These are phyloP conservation scores for Balakata baccata DNA, from an alignment of 345 rosid genomes.

Conservation along the genomic window DNA sequence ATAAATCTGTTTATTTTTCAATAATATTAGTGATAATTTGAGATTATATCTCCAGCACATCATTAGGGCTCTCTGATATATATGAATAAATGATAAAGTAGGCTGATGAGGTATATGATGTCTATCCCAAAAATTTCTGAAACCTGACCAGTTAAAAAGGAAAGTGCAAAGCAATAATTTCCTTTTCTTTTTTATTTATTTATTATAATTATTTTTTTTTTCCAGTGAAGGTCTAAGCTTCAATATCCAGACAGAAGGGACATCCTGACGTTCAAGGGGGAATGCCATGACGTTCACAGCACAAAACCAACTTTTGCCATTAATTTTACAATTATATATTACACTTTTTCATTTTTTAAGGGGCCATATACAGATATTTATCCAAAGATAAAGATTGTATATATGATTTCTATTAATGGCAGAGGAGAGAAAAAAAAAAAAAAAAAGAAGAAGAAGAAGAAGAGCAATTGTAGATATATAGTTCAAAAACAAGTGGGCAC, in stretches of 20 bases:
- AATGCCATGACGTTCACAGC: conserved; percentile 14
- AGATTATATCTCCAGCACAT: too few species aligned
- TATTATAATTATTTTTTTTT: too few species aligned
- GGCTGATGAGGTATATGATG: too few species aligned
- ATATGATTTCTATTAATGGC: background rate
- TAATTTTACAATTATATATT: conserved; percentile 2
- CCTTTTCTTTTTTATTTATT: too few species aligned
- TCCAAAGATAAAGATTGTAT: background rate
- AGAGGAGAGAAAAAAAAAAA: too few species aligned
- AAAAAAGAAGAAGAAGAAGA: background rate
- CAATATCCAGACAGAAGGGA: background rate
- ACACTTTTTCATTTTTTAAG: background rate
- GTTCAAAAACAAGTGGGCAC: background rate
- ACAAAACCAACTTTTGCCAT: background rate
- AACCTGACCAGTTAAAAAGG: background rate
- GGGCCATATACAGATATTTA: background rate
- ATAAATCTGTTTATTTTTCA: too few species aligned
- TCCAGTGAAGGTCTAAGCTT: background rate
- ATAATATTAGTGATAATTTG: too few species aligned
- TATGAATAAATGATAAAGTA: too few species aligned
- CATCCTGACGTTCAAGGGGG: background rate
- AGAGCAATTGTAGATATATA: background rate
- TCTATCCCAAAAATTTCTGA: background rate
- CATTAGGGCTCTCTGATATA: too few species aligned
- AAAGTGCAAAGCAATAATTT: background rate